Conservation (phyloP, 2,329 filamentous ascomycete species). For the Alternaria burnsii region DNA sequence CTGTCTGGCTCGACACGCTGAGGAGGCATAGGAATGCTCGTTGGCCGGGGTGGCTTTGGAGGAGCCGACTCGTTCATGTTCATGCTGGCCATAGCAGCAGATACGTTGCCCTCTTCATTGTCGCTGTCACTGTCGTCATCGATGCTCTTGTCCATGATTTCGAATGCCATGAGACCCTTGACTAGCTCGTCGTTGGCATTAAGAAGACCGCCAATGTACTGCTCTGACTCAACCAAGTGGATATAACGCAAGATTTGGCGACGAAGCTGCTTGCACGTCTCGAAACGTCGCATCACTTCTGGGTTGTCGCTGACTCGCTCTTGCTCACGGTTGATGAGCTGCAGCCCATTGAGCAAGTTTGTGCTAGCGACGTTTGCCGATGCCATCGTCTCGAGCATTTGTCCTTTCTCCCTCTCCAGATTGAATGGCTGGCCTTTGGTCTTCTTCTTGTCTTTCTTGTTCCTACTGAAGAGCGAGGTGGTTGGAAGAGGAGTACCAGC, state of each 20-base stretch:
- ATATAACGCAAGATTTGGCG: conserved; percentile 91
- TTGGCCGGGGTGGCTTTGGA: conserved; percentile 59
- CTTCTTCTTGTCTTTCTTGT: conserved; percentile 63
- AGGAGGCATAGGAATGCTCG: conserved; percentile 51
- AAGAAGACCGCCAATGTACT: conserved; percentile 89
- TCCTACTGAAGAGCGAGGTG: conserved; percentile 62
- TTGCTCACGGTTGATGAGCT: conserved; percentile 87
- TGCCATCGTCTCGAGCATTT: conserved; percentile 88
- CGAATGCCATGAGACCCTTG: conserved; percentile 89
- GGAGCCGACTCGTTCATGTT: conserved; percentile 57
- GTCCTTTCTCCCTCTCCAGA: conserved; percentile 84
- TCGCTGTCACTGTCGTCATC: conserved; percentile 75
- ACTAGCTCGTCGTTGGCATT: conserved; percentile 98
- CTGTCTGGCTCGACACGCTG: conserved; percentile 61
- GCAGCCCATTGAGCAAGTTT: conserved; percentile 85
- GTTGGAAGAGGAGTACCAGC: conserved; percentile 53
- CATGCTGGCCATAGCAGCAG: conserved; percentile 55
- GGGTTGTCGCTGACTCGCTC: conserved; percentile 88
- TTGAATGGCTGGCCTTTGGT: conserved; percentile 74
- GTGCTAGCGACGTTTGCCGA: conserved; percentile 90
- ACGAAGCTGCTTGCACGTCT: conserved; percentile 84
- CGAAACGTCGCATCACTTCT: conserved; percentile 78
- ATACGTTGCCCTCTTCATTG: conserved; percentile 46
- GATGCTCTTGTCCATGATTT: conserved; percentile 88
- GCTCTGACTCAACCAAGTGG: conserved; percentile 85